A percentile compares a stretch with the other conserved stretches of the same genome.
phyloP scores from a whole-genome alignment of 768 basidiomycete species.

The Auriscalpium vulgare region DNA sequence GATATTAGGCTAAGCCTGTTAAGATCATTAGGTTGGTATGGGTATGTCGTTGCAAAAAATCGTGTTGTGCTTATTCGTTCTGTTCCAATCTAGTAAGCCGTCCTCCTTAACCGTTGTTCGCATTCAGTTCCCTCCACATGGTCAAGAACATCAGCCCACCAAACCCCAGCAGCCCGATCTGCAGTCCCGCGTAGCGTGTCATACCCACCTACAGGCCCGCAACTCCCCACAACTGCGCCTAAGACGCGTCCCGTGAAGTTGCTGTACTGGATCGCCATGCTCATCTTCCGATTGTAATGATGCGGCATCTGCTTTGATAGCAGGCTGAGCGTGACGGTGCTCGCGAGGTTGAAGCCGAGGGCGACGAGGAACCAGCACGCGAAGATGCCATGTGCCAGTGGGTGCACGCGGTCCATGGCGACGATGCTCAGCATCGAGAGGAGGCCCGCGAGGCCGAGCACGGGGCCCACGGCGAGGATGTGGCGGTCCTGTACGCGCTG shows the following conservation, averaged over 20 bases:
- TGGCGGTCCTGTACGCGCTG: slow-evolving; percentile 62
- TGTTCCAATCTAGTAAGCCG: not conserved
- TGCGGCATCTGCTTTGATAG: no score
- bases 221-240: no score
- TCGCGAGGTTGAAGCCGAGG: slow-evolving; percentile 67
- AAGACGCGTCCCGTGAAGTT: no score
- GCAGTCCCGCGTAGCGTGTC: no score
- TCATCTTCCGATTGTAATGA: no score
- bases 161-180: slow-evolving; percentile 52
- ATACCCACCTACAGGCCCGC: no score
- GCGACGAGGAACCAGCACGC: slow-evolving; percentile 51
- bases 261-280: no score
- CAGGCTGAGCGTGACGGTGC: slow-evolving; percentile 57
- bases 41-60: not conserved
- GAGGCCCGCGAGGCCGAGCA: slow-evolving; percentile 44
- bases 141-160: slow-evolving; percentile 45
- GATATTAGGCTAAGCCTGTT: not conserved
- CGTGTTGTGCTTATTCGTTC: not conserved
- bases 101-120: slow-evolving; percentile 44
- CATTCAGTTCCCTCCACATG: slow-evolving; percentile 58
- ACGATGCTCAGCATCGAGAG: slow-evolving; percentile 43
- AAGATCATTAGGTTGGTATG: not conserved
- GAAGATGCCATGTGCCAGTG: slow-evolving; percentile 41
- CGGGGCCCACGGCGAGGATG: slow-evolving; percentile 44
- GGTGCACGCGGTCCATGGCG: slow-evolving; percentile 30